Conservation (phyloP, 2,329 filamentous ascomycete genomes). For the Paecilomyces fulvus region DNA sequence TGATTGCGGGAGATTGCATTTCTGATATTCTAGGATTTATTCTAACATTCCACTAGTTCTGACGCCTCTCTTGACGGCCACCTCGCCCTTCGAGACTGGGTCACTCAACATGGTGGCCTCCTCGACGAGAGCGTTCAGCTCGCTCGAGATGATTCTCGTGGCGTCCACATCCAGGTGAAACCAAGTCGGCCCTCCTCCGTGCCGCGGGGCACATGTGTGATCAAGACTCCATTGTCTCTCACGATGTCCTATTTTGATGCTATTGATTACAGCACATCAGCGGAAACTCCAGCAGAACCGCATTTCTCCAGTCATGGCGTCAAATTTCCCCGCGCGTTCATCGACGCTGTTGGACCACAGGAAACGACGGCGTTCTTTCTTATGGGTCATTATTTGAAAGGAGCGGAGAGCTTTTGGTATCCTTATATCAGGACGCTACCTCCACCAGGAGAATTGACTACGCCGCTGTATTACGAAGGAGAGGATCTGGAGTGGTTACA, state of each 20-base stretch:
- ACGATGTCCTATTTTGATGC: conserved; percentile 33
- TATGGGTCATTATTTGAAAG: conserved; percentile 56
- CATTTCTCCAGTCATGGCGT: conserved; percentile 24
- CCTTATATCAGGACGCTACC: conserved; percentile 61
- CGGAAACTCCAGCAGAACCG: background rate
- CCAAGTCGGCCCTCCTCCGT: conserved; percentile 16
- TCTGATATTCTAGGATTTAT: background rate
- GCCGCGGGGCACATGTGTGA: conserved; percentile 22
- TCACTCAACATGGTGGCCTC: conserved; percentile 21
- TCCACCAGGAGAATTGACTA: conserved; percentile 50
- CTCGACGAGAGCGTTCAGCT: conserved; percentile 26
- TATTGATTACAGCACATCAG: conserved; percentile 13
- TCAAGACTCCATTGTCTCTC: conserved; percentile 25
- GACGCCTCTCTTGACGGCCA: conserved; percentile 16
- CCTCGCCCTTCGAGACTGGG: conserved; percentile 24
- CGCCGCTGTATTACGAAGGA: conserved; percentile 57
- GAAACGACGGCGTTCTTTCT: conserved; percentile 61
- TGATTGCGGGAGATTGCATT: too few species aligned
- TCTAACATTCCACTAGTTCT: conserved; percentile 1
- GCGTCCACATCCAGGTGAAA: conserved; percentile 28
- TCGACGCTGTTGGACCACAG: conserved; percentile 46
- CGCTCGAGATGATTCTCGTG: conserved; percentile 23
- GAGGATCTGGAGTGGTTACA: conserved; percentile 48
- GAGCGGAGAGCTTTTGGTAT: conserved; percentile 54
- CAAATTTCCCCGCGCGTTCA: conserved; percentile 43